phyloP scores from a whole-genome alignment of 2,329 filamentous ascomycete genomes.

The Capronia epimyces region DNA sequence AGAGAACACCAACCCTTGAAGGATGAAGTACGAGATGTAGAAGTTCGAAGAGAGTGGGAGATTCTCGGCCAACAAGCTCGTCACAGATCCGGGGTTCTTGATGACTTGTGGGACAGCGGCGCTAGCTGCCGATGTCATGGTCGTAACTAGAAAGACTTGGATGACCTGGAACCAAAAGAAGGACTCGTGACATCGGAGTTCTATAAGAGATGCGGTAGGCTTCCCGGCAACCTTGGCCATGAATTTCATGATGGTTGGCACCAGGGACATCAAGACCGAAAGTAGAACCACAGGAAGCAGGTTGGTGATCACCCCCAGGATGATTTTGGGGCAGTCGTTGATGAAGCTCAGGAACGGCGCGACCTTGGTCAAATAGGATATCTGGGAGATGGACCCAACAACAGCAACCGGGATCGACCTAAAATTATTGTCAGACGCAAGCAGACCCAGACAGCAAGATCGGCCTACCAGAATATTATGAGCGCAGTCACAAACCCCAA shows the following conservation, averaged over 20 bases:
- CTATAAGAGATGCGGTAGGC: conserved; percentile 71
- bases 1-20: conserved; percentile 80
- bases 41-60: conserved; percentile 86
- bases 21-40: conserved; percentile 89
- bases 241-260: conserved; percentile 74
- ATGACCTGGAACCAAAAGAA: conserved; percentile 75
- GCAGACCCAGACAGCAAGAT: background rate
- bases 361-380: conserved; percentile 57
- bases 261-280: conserved; percentile 76
- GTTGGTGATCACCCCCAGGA: conserved; percentile 78
- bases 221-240: conserved; percentile 70
- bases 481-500: conserved; percentile 67
- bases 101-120: conserved; percentile 60
- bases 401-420: conserved; percentile 63
- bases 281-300: conserved; percentile 75
- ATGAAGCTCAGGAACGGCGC: conserved; percentile 71
- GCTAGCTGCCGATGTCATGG: conserved; percentile 73
- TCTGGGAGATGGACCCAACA: conserved; percentile 81
- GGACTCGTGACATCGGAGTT: conserved; percentile 82
- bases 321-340: conserved; percentile 59
- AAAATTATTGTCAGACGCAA: background rate
- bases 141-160: conserved; percentile 86
- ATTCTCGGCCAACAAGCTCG: conserved; percentile 62
- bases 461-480: conserved; percentile 70
- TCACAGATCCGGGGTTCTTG: conserved; percentile 55